Percentiles rank a stretch among this genome's conserved stretches.
Evolutionary conservation across 2,329 filamentous ascomycete species (phyloP).

Genomic region (Verticillium nonalfalfae): DNA sequence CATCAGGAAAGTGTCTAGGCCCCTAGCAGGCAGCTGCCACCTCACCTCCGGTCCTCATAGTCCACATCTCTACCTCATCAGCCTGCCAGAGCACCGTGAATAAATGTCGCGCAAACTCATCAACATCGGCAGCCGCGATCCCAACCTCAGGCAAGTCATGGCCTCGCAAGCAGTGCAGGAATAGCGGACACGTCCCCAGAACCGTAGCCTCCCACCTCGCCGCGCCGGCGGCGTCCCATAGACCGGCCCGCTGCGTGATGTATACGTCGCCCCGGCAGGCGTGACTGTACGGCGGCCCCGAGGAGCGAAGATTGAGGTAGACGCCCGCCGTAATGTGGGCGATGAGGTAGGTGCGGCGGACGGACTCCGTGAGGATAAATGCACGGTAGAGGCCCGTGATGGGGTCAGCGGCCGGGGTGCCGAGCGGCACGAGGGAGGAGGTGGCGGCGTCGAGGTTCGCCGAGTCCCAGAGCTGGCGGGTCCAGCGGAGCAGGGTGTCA

Average conservation of each 20-base stretch:
- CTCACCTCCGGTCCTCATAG: slow-evolving; percentile 2
- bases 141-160: slow-evolving; percentile 3
- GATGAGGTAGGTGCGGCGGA: slow-evolving; percentile 17
- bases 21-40: background rate
- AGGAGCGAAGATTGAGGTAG: slow-evolving; percentile 12
- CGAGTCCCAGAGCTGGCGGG: slow-evolving; percentile 9
- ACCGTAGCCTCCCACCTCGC: background rate
- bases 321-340: slow-evolving; percentile 11
- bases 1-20: too few species aligned
- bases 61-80: slow-evolving; percentile 9
- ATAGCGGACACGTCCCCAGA: slow-evolving; percentile 1
- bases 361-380: slow-evolving; percentile 22
- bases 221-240: slow-evolving; percentile 20
- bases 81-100: slow-evolving; percentile 8
- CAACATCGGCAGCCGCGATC: slow-evolving; percentile 4
- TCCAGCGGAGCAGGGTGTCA: slow-evolving; percentile 11
- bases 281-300: background rate
- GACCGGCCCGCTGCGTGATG: slow-evolving; percentile 17
- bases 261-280: slow-evolving; percentile 14
- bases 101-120: slow-evolving; percentile 6
- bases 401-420: slow-evolving; percentile 4
- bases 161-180: slow-evolving; percentile 2
- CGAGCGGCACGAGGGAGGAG: background rate
- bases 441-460: slow-evolving; percentile 7
- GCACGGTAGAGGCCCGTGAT: slow-evolving; percentile 16